Evolutionary conservation across 768 basidiomycete genomes (phyloP).

Genomic region (Macrolepiota fuliginosa): DNA sequence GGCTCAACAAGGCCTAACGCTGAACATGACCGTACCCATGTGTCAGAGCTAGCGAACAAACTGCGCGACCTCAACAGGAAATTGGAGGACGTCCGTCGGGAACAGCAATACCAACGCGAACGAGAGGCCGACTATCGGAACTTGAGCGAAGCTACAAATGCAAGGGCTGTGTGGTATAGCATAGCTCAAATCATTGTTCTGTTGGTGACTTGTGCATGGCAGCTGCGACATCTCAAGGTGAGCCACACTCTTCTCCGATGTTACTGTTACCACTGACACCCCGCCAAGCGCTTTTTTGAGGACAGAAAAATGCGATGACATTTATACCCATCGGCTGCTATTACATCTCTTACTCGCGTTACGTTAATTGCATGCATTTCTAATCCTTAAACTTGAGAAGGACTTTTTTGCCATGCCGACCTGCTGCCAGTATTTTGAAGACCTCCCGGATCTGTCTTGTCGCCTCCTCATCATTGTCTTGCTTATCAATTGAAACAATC

Average conservation of each 20-base stretch:
- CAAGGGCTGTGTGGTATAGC: slow-evolving; percentile 95
- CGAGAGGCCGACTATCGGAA: slow-evolving; percentile 88
- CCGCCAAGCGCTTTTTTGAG: slow-evolving; percentile 74
- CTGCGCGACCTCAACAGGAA: slow-evolving; percentile 92
- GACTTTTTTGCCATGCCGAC: slow-evolving; percentile 41
- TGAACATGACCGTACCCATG: slow-evolving; percentile 85
- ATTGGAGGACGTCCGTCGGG: slow-evolving; percentile 87
- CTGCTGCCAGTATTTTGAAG: slow-evolving; percentile 38
- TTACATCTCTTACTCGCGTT: slow-evolving; percentile 8
- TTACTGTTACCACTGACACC: slow-evolving; percentile 5
- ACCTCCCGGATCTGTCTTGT: slow-evolving; percentile 45
- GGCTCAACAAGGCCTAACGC: slow-evolving; percentile 83
- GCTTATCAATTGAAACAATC: slow-evolving; percentile 49
- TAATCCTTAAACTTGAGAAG: slow-evolving; percentile 34
- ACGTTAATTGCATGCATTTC: not conserved
- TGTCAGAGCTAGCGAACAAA: slow-evolving; percentile 77
- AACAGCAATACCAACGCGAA: slow-evolving; percentile 98
- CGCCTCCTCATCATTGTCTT: slow-evolving; percentile 36
- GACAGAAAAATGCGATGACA: slow-evolving; percentile 74
- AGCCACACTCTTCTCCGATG: slow-evolving; percentile 22
- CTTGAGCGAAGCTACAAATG: slow-evolving; percentile 87
- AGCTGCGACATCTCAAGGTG: slow-evolving; percentile 88
- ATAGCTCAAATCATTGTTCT: slow-evolving; percentile 83
- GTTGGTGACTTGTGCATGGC: slow-evolving; percentile 87
- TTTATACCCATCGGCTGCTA: slow-evolving; percentile 5